phyloP scores from a whole-genome alignment of 179 eudicot genomes.

The Heliamphora ciliata region DNA sequence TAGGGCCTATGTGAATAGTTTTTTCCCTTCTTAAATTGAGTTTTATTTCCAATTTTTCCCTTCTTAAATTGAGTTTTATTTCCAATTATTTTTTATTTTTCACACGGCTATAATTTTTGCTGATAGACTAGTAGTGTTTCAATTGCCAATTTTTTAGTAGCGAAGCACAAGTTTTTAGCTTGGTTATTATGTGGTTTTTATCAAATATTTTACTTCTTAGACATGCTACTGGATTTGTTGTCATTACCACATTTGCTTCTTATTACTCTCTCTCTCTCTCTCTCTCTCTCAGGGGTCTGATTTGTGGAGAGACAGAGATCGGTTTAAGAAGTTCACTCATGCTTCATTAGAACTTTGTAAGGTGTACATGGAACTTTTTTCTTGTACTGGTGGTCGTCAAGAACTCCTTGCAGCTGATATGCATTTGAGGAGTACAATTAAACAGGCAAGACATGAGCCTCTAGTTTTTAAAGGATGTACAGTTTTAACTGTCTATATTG shows the following conservation, averaged over 20 bases:
- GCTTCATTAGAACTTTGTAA: slow-evolving; percentile 85
- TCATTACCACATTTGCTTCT: not conserved
- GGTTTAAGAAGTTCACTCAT: slow-evolving; percentile 69
- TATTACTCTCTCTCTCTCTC: not conserved
- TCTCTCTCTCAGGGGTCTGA: slow-evolving; percentile 57
- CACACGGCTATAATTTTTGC: too few relatives aligned
- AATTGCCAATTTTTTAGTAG: too few relatives aligned
- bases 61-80: too few relatives aligned
- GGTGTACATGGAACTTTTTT: slow-evolving; percentile 58
- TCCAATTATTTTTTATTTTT: too few relatives aligned
- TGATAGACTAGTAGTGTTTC: too few relatives aligned
- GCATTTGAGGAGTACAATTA: slow-evolving; percentile 75
- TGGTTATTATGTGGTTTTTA: too few relatives aligned
- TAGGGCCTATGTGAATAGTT: too few relatives aligned
- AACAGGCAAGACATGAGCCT: slow-evolving; percentile 45
- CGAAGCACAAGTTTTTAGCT: too few relatives aligned
- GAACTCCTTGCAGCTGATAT: slow-evolving; percentile 78
- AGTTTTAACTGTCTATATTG: not conserved
- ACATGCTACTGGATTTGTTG: not conserved
- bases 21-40: too few relatives aligned
- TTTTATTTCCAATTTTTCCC: too few relatives aligned
- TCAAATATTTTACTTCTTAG: too few relatives aligned
- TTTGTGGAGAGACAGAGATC: slow-evolving; percentile 65
- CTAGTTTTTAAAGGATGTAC: too few relatives aligned
- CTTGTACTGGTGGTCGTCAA: slow-evolving; percentile 38